Evolutionary conservation across 2,329 filamentous ascomycete species (phyloP), one percentile per base, ranked within the genome.

Genomic region (Nakataea oryzae): DNA sequence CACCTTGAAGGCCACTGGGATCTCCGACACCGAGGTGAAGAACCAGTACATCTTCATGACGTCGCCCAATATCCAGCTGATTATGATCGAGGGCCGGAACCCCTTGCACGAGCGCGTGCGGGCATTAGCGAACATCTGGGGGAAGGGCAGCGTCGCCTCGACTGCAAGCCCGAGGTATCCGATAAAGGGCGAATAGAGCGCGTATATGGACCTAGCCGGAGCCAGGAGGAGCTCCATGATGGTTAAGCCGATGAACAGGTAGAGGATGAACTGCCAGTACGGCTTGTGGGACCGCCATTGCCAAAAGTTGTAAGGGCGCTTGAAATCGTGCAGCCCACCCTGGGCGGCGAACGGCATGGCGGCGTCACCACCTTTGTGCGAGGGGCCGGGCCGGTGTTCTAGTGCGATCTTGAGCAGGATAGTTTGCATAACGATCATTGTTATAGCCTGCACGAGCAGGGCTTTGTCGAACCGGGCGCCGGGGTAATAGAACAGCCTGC

Each of bases 11-110:
- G 88, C 85, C 81, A 82, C 82, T 0, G 90, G 90, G 34, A 95
- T 90, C 69, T 82, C 79, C 4, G 84, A 84, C 1, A 81, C 83
- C 1, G 87, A 83, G 2, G 86, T 89, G 64, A 93, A 88, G 77
- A 93, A 95, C 86, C 86, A 88, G 69, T 91, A 89, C 81, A 93
- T 89, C 80, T 96, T 96, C 86, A 95, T 91, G 11, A 83, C 79
- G 73, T 96, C 90, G 64, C 90, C 90, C 3, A 88, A 76, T 61
- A 96, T 77, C 90, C 90, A 96, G 72, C 87, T 91, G 30, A 80
- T 83, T 63, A 95, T 77, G 5, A 96, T 86, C 8, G 87, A 91
- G 13, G 91, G 70, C 21, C 90, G 82, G 74, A 96, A 91, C 7
- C 90, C 90, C 72, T 86, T 88, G 77, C 88, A 91, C 2, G 89